Evolutionary conservation across 306 rosid species (phyloP), one percentile per base, ranked within the genome.

Genomic region (Begonia loranthoides): DNA sequence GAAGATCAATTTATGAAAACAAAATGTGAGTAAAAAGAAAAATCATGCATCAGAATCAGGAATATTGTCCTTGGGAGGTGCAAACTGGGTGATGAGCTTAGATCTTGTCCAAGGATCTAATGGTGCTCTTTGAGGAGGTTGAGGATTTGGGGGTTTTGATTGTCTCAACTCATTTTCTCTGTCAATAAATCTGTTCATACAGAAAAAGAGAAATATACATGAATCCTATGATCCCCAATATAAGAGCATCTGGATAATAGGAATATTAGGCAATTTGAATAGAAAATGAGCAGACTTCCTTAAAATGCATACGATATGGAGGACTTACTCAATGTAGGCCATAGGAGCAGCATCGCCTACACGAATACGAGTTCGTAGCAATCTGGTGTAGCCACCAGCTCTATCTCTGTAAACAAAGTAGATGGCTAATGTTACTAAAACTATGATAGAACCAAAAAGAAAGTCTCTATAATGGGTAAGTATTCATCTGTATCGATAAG

Each of bases 261-360:
- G 13, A 41, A 41, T 41, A 9, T 12, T 19, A 19, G 22, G 13
- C 10, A 41, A 41, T 41, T 41, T n/a, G n/a, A n/a, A n/a, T n/a
- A n/a, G 10, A 1, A 41, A 9, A 41, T 41, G 36, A 4, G 22
- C 3, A 19, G 22, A 19, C 22, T 19, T 19, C 22, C 22, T 19
- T 19, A 2, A 19, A 19, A 19, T 19, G 22, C 22, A 0, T 1
- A 19, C 22, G 2, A 19, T 19, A 19, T 19, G 22, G 22, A 19
- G 34, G 59, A 46, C 70, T 77, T 87, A 83, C 99, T 90, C 97
- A 7, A 90, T 82, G 68, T 85, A 86, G 13, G 94, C 95, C 95
- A 85, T 82, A 13, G 95, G 94, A 47, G 97, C 95, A 55, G 94
- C 95, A 68, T 90, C 99, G 41, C 97, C 95, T 52, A 82, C 92